A percentile compares a stretch with the other conserved stretches of the same genome.
These are phyloP conservation scores for Chlamydomonas urium DNA, from an alignment of 139 green algal genomes.

Conservation along the genomic window DNA sequence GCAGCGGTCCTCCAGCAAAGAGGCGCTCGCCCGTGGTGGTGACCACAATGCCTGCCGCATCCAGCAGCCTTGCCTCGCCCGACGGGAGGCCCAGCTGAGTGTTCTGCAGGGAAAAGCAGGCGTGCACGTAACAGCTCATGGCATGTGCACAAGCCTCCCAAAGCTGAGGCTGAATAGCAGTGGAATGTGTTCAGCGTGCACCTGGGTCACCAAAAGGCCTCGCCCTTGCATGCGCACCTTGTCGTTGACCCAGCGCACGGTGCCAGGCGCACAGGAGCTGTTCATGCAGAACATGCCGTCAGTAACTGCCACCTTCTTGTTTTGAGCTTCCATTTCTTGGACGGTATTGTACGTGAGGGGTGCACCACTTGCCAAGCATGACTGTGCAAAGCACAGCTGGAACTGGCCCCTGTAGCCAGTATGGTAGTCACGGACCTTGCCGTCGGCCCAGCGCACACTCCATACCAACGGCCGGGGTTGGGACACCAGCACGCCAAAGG, in stretches of 20 bases:
- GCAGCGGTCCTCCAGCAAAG: slow-evolving; percentile 13
- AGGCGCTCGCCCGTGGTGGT: slow-evolving; percentile 20
- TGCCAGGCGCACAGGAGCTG: neutral
- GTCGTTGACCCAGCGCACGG: slow-evolving; percentile 11
- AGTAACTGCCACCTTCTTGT: neutral
- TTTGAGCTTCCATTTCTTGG: neutral
- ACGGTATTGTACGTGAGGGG: slow-evolving; percentile 12
- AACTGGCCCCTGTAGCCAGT: slow-evolving; percentile 30
- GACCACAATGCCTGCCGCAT: slow-evolving; percentile 15
- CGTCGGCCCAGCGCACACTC: slow-evolving; percentile 36
- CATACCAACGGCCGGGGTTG: neutral
- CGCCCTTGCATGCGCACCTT: too few relatives aligned
- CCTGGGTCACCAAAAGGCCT: too few relatives aligned
- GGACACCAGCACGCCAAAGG: slow-evolving; percentile 6
- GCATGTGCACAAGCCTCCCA: too few relatives aligned
- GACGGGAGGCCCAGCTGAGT: neutral
- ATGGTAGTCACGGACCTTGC: slow-evolving; percentile 17
- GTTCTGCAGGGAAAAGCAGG: too few relatives aligned
- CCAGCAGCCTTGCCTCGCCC: neutral
- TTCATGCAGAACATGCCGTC: slow-evolving; percentile 8
- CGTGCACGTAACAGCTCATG: too few relatives aligned
- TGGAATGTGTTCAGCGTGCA: too few relatives aligned
- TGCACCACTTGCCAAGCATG: slow-evolving; percentile 3
- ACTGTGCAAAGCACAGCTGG: slow-evolving; percentile 37
- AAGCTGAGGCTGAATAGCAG: too few relatives aligned